Percentiles rank a stretch among this genome's conserved stretches.
phyloP scores from a whole-genome alignment of 2,329 filamentous ascomycete genomes.

The Curvularia sp. region DNA sequence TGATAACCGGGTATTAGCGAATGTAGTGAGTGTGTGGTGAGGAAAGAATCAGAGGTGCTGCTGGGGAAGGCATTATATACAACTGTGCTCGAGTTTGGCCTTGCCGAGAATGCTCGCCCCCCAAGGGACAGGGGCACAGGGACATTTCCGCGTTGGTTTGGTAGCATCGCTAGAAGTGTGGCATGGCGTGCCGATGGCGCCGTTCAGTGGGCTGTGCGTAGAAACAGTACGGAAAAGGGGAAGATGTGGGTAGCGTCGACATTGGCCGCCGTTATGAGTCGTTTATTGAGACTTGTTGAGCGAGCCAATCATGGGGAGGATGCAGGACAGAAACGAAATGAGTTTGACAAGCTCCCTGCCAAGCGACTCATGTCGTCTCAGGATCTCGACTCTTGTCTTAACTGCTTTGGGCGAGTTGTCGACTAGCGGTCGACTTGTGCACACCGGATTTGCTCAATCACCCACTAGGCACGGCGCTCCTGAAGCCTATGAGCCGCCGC shows the following conservation, averaged over 20 bases:
- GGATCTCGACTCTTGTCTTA: conserved; percentile 32
- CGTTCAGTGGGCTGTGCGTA: conserved; percentile 30
- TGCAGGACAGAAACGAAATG: conserved; percentile 43
- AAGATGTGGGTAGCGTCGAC: conserved; percentile 31
- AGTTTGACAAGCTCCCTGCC: conserved; percentile 40
- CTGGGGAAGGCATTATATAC: conserved; percentile 48
- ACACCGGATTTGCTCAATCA: conserved; percentile 18
- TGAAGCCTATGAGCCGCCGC: conserved; percentile 10
- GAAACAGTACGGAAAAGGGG: conserved; percentile 45
- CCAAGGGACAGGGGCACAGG: conserved; percentile 33
- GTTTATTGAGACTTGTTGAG: conserved; percentile 42
- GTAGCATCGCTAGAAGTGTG: conserved; percentile 26
- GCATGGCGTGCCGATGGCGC: conserved; percentile 40
- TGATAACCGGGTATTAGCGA: conserved; percentile 48
- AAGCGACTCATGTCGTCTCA: conserved; percentile 40
- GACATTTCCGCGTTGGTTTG: conserved; percentile 34
- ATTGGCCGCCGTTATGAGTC: conserved; percentile 33
- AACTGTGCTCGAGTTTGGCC: conserved; percentile 31
- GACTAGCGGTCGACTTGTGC: conserved; percentile 28
- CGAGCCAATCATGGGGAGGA: conserved; percentile 31
- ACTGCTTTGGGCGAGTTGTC: conserved; percentile 22
- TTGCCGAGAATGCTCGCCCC: conserved; percentile 32
- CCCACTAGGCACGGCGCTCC: conserved; percentile 16
- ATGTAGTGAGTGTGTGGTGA: conserved; percentile 49
- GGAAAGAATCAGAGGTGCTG: conserved; percentile 26